Evolutionary conservation across 2,329 filamentous ascomycete species (phyloP), one percentile per base, ranked within the genome.

Genomic region (Fusarium foetens): DNA sequence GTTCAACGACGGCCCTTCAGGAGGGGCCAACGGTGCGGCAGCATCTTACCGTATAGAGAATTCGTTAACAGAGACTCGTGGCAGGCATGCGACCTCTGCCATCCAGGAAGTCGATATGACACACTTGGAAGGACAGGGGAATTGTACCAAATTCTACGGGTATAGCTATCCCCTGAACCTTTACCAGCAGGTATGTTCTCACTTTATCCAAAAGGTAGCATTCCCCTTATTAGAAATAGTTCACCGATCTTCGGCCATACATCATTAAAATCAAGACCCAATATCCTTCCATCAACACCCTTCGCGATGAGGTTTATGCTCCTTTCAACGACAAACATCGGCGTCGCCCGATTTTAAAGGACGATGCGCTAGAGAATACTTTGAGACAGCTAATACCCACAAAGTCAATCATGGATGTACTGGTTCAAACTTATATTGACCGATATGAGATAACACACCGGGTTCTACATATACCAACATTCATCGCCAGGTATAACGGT

Each of bases 141-240:
- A 17, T 13, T 41, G 16, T 3, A 54, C 51, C 2, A 54, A 41
- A 5, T 54, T 54, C 35, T 54, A 41, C 8, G 51, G 51, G 13
- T 23, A 17, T 14, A 54, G 35, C 16, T 54, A 54, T 41, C 14
- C 51, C 14, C 19, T 54, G 16, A 54, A 54, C 14, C 51, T 54
- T 7, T 54, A 54, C 51, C 51, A 54, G 1, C 35, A 31, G 35
- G 51, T 54, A 41, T 23, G 25, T 23, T 41, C 10, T 13, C 16
- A n/a, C 19, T n/a, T 12, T 0, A 2, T 19, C 36, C 0, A 14
- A 1, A 0, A 6, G 8, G 2, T 16, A n/a, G 1, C 25, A 41
- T 29, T n/a, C 3, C 8, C 5, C 25, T 31, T 5, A 53, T 8
- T 8, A 19, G 11, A 19, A 10, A 17, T 14, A 54, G 51, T 54